Evolutionary conservation across 73 alveolate genomes (phyloP), one percentile per base, ranked within the genome.

Genomic region (Tetrahymena thermophila): DNA sequence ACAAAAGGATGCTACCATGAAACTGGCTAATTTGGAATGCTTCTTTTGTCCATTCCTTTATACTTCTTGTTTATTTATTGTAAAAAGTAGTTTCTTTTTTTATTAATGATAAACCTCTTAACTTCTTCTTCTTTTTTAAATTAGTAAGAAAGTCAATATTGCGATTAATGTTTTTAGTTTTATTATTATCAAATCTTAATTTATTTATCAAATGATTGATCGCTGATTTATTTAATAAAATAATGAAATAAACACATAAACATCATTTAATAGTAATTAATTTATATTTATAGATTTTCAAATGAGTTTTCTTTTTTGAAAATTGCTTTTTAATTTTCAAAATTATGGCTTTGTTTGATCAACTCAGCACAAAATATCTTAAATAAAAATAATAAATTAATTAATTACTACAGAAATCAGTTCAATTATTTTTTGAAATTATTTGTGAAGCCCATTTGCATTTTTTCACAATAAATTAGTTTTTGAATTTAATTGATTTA

Each of bases 1-100:
- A 95, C 97, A 38, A 95, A 95, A 34, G 97, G 97, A 56, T 95
- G 97, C 94, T 95, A 95, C 97, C 97, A 95, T 31, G 89, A 71
- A 28, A 71, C 89, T 71, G 89, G 89, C 37, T 71, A 71, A 71
- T 71, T 71, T 71, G 89, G 40, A 71, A 71, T 71, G 89, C 89
- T 71, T 71, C 42, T 71, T 71, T 71, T 71, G 37, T 71, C 89
- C 89, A 71, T 71, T 71, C 89, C 25, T 71, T 71, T 25, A 28
- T 28, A 71, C n/a, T 34, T 71, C 37, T 28, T 71, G 17, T 71
- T 71, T 71, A 28, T 28, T 56, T 71, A 71, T 28, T 71, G 89
- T 28, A 3, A 13, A 71, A 28, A 28, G 89, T 71, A 71, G 37
- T 71, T 71, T 71, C 40, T 71, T 71, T 71, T 71, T 71, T 71